Base-by-base conservation (phyloP, 2,329 filamentous ascomycete species). In the Lecanosticta acicola region DNA sequence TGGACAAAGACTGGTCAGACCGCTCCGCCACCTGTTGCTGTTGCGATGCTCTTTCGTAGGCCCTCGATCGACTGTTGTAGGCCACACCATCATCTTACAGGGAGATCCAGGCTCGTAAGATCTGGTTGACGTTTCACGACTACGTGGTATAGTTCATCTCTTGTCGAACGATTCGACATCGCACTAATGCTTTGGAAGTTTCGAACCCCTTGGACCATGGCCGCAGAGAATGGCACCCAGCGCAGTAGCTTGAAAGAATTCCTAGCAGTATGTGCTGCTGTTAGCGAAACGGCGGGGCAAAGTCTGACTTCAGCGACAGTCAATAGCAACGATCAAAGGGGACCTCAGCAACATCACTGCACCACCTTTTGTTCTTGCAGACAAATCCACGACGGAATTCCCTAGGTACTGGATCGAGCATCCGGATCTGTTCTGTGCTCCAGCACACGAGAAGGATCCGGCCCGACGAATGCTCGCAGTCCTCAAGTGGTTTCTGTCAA, bases 401-500 rank as follows among this genome's bases (percentile, higher is more conserved):
- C 70, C 71, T 10, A 65, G 70, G 17, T 73, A 71, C 50, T 72
- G 68, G 69, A 70, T 69, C 20, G 69, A 72, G 37, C 66, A 71
- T 48, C 69, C 69, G 2, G 60, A 65, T 5, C 58, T 76, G 0
- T 75, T 76, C 53, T 60, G 70, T 20, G 67, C 69, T 3, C 71
- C 73, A 3, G 70, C 71, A 0, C 53, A 59, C 8, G 70, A 70
- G 49, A 41, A 59, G 9, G 64, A 68, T 26, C 61, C 68, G 0
- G 66, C 68, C 17, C 59, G 65, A 21, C 61, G 73, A 8, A 66
- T 70, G 4, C 57, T 76, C 7, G 64, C 71, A 7, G 69, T 76
- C 0, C 59, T 75, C 13, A 73, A 74, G 51, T 74, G 72, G 64
- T 76, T 75, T 50, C 59, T 76, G 18, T 65, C 67, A 13, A 70